Base-by-base conservation (phyloP, 2,329 filamentous ascomycete genomes). In the Monilinia vaccinii-corymbosi region DNA sequence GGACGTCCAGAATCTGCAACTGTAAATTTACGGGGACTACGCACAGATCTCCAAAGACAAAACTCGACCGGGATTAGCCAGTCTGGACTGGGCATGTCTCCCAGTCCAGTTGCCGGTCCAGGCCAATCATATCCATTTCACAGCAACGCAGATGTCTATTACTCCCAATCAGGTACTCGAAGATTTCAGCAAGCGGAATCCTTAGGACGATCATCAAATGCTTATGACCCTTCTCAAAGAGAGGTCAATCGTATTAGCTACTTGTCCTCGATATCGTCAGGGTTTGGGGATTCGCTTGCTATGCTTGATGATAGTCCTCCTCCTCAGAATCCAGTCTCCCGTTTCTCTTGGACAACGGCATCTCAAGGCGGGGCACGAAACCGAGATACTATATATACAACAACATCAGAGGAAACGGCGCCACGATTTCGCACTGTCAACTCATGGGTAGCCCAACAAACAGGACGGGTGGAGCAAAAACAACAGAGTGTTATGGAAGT, bases 381-480 rank as follows among this genome's bases (percentile, higher is more conserved):
- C 36, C 59, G 71, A 48, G 70, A 72, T 55, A 72, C 71, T 2
- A 58, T 69, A 25, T 71, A 69, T 48, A 72, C 70, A 6, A 66
- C 64, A 6, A 62, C 67, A 25, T 73, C 71, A 2, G 61, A 65
- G 13, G 71, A 72, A 11, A 64, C 70, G 10, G 66, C 81, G 6
- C 75, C 81, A 16, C 77, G 79, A 5, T 87, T 85, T 70, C 77
- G 81, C 40, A 79, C 76, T 8, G 76, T 87, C 60, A 78, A 76
- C 60, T 85, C 82, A 34, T 88, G 85, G 85, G 84, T 88, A 2
- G 79, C 79, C 64, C 83, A 87, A 68, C 84, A 87, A 70, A 79
- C 79, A 10, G 79, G 78, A 2, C 77, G 81, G 3, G 70, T 83
- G 34, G 77, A 77, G 66, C 75, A 78, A 31, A 77, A 76, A 2